Percentiles rank a stretch among this genome's conserved stretches.
Conservation (phyloP, 2,329 filamentous ascomycete species). For the Fusarium drepaniforme region DNA sequence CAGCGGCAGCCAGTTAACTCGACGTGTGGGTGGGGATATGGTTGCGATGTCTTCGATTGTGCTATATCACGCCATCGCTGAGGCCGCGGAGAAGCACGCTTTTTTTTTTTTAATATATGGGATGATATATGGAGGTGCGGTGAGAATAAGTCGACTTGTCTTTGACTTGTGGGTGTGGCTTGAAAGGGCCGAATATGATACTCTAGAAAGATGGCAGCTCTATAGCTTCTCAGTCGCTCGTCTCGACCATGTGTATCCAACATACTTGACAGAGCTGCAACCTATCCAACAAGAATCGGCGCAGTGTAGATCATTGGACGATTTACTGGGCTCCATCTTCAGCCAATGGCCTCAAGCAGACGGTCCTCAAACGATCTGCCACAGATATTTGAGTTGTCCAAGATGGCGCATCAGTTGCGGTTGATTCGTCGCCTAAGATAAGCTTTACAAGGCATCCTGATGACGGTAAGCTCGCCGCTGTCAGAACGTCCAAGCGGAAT, state of each 20-base stretch:
- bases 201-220: neutral
- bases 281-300: neutral
- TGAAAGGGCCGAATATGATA: neutral
- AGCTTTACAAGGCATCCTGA: neutral
- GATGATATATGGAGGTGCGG: neutral
- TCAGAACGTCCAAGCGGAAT: neutral
- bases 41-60: slow-evolving; percentile 19
- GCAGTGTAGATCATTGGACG: neutral
- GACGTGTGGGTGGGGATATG: neutral
- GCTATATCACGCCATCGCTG: slow-evolving; percentile 37
- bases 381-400: neutral
- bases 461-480: neutral
- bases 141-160: neutral
- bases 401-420: neutral
- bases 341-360: neutral
- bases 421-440: neutral
- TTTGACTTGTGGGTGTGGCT: neutral
- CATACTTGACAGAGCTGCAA: neutral
- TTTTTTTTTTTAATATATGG: neutral
- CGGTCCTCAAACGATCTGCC: neutral
- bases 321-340: neutral
- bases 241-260: neutral
- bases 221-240: neutral
- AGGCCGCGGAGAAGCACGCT: neutral
- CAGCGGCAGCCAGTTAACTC: slow-evolving; percentile 8